Evolutionary conservation across 2,329 filamentous ascomycete genomes (phyloP).

Genomic region (Ophiostoma triangulosporum): DNA sequence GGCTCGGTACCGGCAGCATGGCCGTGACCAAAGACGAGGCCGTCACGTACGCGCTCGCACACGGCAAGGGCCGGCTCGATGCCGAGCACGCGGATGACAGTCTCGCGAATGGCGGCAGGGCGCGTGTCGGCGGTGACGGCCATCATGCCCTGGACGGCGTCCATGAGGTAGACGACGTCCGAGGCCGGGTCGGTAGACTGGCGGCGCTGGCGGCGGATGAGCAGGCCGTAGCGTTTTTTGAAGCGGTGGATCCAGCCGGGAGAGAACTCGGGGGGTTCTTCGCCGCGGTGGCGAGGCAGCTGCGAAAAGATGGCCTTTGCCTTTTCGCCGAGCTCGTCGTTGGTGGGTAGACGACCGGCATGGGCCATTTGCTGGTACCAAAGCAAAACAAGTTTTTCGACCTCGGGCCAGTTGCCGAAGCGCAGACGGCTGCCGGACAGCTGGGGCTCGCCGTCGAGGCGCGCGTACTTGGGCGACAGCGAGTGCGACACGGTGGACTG

Average conservation of each 20-base stretch:
- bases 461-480: constrained; percentile 47
- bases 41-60: constrained; percentile 45
- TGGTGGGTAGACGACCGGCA: constrained; percentile 43
- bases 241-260: constrained; percentile 52
- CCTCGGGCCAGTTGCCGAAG: constrained; percentile 47
- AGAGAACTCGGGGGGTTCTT: constrained; percentile 46
- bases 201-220: constrained; percentile 30
- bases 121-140: constrained; percentile 43
- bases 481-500: constrained; percentile 51
- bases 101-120: constrained; percentile 44
- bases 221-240: constrained; percentile 48
- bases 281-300: constrained; percentile 46
- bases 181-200: constrained; percentile 35
- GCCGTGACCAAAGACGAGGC: constrained; percentile 27
- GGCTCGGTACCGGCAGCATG: background rate
- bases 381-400: constrained; percentile 42
- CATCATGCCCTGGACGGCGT: constrained; percentile 47
- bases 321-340: constrained; percentile 49
- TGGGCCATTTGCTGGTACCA: constrained; percentile 40
- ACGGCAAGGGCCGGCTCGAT: constrained; percentile 39
- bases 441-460: constrained; percentile 46
- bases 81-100: constrained; percentile 40
- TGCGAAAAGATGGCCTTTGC: constrained; percentile 45
- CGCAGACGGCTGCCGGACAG: constrained; percentile 48
- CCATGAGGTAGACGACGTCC: constrained; percentile 46